phyloP scores from a whole-genome alignment of 805 yeast species.

The Hermanozyma aechmeae region DNA sequence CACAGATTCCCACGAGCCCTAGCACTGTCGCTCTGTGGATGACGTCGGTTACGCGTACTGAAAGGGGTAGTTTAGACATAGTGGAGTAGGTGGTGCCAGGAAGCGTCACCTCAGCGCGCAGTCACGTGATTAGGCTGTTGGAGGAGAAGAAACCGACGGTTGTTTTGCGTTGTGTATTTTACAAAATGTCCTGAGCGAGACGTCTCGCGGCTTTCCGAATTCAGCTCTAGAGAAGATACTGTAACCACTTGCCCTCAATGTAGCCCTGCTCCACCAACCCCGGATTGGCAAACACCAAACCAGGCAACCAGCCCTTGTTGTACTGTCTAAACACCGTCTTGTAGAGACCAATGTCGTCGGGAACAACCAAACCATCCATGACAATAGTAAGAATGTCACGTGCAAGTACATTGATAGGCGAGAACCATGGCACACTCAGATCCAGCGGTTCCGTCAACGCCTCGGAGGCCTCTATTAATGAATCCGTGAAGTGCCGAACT shows the following conservation, averaged over 20 bases:
- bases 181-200: too few relatives aligned
- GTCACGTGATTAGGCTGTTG: too few relatives aligned
- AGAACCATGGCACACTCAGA: slow-evolving; percentile 10
- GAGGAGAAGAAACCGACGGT: too few relatives aligned
- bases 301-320: slow-evolving; percentile 32
- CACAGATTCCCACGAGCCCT: slow-evolving; percentile 24
- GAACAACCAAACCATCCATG: slow-evolving; percentile 15
- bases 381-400: slow-evolving; percentile 25
- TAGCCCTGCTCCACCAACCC: slow-evolving; percentile 25
- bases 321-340: slow-evolving; percentile 24
- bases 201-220: neutral
- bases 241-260: slow-evolving; percentile 27
- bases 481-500: slow-evolving; percentile 14
- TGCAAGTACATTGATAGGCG: slow-evolving; percentile 21
- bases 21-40: neutral
- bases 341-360: slow-evolving; percentile 15
- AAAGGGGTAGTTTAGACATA: neutral
- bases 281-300: slow-evolving; percentile 31
- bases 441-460: slow-evolving; percentile 12
- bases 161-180: too few relatives aligned
- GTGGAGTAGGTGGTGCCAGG: neutral
- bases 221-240: slow-evolving; percentile 20
- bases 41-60: neutral
- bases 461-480: slow-evolving; percentile 14
- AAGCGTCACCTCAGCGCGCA: too few relatives aligned